Base-by-base conservation (phyloP, 2,329 filamentous ascomycete genomes). In the Stenocarpella maydis region DNA sequence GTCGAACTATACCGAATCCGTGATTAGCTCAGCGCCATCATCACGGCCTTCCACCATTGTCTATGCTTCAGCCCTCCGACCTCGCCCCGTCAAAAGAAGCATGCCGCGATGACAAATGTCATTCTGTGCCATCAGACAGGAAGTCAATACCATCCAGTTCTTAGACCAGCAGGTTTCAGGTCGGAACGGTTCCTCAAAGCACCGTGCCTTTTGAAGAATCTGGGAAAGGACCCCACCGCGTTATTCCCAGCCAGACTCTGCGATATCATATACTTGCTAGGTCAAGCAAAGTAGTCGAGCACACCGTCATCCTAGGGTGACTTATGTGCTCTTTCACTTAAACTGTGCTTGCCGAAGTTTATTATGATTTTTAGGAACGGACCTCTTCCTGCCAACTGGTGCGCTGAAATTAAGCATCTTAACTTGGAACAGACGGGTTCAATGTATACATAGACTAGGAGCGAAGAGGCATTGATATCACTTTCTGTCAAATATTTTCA, bases 11-110 rank as follows among this genome's bases (percentile, higher is more conserved):
- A 26, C 55, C 8, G 55, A 61, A 21, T 60, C 55, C 21, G 19
- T 60, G 24, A 41, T 45, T 17, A 63, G 58, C 43, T 63, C 43
- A 37, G 41, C 58, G 15, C 58, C 28, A 19, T 63, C 41, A 24
- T 63, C 58, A 24, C 58, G 41, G 14, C 26, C 58, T 4, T 63
- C 58, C 17, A 63, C 58, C 10, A 63, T 63, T 47, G 58, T 63
- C 28, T 63, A 63, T 19, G 6, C 58, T 21, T 63, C 58, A 21
- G 41, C 58, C 17, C 58, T 63, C 14, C 41, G 41, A 63, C 58
- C 58, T 63, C 58, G 58, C 31, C 58, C 58, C 17, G 28, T 19
- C 43, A 34, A 19, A 24, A 12, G 58, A 21, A 31, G 19, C 24
- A 26, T 28, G 4, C 28, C 58, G 19, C 58, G 58, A 37, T 63